Percentiles rank a stretch among this genome's conserved stretches.
These are phyloP conservation scores for Pogostemon cablin DNA, from an alignment of 257 asterid species.

Conservation along the genomic window DNA sequence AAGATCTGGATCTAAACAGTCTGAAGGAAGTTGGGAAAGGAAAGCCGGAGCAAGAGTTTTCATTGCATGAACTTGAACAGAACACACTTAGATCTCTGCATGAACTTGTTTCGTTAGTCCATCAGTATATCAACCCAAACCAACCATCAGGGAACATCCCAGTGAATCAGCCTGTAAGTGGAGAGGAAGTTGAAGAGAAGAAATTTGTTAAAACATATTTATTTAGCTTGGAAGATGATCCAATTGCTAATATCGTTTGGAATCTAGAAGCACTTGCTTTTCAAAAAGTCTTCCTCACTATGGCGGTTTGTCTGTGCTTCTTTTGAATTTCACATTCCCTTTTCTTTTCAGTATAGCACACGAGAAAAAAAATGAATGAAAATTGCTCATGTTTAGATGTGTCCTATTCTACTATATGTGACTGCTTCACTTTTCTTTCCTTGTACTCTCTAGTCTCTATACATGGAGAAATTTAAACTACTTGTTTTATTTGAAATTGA, in stretches of 20 bases:
- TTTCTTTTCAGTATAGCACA: conserved; percentile 21
- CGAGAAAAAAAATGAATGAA: conserved; percentile 13
- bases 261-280: conserved; percentile 66
- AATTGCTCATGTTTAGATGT: conserved; percentile 19
- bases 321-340: conserved; percentile 10
- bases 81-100: conserved; percentile 61
- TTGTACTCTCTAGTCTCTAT: conserved; percentile 6
- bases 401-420: conserved; percentile 29
- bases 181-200: conserved; percentile 41
- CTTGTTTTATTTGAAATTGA: conserved; percentile 28
- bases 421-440: conserved; percentile 27
- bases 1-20: conserved; percentile 37
- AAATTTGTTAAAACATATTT: conserved; percentile 36
- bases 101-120: conserved; percentile 75
- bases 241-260: conserved; percentile 73
- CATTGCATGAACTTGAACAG: conserved; percentile 66
- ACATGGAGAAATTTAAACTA: conserved; percentile 17
- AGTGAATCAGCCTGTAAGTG: conserved; percentile 38
- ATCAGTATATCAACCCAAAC: conserved; percentile 54
- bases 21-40: conserved; percentile 40
- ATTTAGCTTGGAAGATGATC: conserved; percentile 66
- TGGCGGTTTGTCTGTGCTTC: conserved; percentile 71
- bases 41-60: conserved; percentile 40
- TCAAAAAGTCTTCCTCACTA: conserved; percentile 60
- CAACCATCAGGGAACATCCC: conserved; percentile 43